Base-by-base conservation (phyloP, 2,329 filamentous ascomycete genomes). In the Didymella segeticola region DNA sequence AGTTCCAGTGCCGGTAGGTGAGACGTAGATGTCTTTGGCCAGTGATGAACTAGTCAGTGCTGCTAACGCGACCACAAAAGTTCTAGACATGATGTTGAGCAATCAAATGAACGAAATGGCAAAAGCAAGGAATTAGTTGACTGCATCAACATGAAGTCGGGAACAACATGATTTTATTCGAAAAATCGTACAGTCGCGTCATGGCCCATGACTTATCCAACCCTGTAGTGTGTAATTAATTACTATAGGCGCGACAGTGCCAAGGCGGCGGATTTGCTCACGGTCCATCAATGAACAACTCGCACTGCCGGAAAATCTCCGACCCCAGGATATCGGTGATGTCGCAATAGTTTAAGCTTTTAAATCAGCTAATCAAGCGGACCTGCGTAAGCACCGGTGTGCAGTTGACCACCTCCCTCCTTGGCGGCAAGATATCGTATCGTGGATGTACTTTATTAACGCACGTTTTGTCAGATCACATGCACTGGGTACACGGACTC, bases 11-110 rank as follows among this genome's bases (percentile, higher is more conserved):
- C 80, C 80, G 2, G 69, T 73, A 2, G 78, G 77, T 1, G 79
- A 77, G 23, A 82, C 79, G 60, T 77, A 82, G 48, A 81, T 74
- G 27, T 78, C 74, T 39, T 53, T 60, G 19, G 43, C 43, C 31
- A 47, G 26, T 1, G 43, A 47, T 4, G 43, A 38, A 25, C 37
- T 19, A 25, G 37, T 37, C 23, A 43, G 25, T 2, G 37, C 37
- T n/a, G 25, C 43, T 29, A 53, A 25, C 8, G 43, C 43, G n/a
- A 47, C 26, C 5, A 43, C n/a, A 5, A 39, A 37, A 33, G 15
- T 26, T 10, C 27, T 37, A 26, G 43, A 47, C 34, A 46, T 51
- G 27, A 8, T 29, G 12, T 15, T 20, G 14, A 22, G 33, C 1
- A 12, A 14, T 6, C 1, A 6, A 7, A 19, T 10, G 22, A 27